phyloP scores from a whole-genome alignment of 371 early-diverging fungal genomes.

The Lichtheimia hyalospora region DNA sequence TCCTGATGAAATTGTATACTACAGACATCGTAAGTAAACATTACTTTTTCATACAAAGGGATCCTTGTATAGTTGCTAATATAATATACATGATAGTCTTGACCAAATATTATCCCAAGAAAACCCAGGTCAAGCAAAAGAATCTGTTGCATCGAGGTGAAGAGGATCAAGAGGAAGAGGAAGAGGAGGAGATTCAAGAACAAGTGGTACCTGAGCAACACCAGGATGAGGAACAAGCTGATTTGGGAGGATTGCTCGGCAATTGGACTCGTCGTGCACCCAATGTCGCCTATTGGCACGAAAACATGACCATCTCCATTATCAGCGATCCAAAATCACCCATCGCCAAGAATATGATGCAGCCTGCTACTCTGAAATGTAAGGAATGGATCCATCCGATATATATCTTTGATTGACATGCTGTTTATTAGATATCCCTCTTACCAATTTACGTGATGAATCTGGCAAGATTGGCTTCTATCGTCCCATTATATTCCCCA shows the following conservation, averaged over 20 bases:
- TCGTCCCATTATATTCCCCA: constrained; percentile 75
- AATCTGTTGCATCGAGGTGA: constrained; percentile 58
- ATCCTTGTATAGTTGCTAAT: neutral
- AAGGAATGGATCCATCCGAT: constrained; percentile 8
- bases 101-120: constrained; percentile 71
- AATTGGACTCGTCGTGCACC: constrained; percentile 44
- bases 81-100: constrained; percentile 42
- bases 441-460: constrained; percentile 40
- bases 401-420: neutral
- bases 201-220: constrained; percentile 10
- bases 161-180: constrained; percentile 32
- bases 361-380: constrained; percentile 55
- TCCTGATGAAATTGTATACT: constrained; percentile 50
- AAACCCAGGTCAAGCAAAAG: constrained; percentile 63
- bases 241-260: constrained; percentile 24
- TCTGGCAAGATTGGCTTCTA: constrained; percentile 52
- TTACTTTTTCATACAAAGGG: neutral
- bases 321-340: constrained; percentile 49
- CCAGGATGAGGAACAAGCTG: constrained; percentile 19
- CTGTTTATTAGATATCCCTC: constrained; percentile 41
- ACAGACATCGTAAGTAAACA: constrained; percentile 58
- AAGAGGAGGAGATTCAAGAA: constrained; percentile 11
- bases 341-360: constrained; percentile 52
- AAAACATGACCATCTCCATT: constrained; percentile 76
- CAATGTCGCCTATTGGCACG: constrained; percentile 84